Conservation (phyloP, 495 filamentous ascomycete species). For the Lentithecium fluviatile region DNA sequence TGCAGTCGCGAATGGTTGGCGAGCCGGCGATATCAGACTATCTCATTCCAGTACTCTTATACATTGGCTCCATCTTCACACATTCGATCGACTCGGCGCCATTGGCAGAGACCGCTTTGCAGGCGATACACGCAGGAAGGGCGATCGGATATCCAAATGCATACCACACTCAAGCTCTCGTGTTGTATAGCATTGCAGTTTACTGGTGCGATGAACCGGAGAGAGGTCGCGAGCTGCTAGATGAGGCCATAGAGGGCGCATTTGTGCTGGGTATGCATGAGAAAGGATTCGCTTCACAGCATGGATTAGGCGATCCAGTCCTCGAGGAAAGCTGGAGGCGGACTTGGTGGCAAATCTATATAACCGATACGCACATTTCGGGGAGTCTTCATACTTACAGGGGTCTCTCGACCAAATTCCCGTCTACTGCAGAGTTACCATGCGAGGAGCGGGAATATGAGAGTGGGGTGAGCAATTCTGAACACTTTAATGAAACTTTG, state of each 20-base stretch:
- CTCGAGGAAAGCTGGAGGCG: slow-evolving; percentile 74
- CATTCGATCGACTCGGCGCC: slow-evolving; percentile 38
- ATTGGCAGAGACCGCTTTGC: slow-evolving; percentile 11
- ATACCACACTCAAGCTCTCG: slow-evolving; percentile 63
- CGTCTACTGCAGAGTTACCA: slow-evolving; percentile 50
- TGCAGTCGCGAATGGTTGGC: neutral
- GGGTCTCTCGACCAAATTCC: slow-evolving; percentile 32
- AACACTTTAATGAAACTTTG: neutral
- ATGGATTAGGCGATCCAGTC: slow-evolving; percentile 52
- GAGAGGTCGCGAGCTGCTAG: slow-evolving; percentile 63
- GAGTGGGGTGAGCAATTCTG: slow-evolving; percentile 26
- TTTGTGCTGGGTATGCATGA: slow-evolving; percentile 73
- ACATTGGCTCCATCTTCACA: slow-evolving; percentile 63
- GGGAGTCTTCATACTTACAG: slow-evolving; percentile 41
- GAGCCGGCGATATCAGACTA: neutral
- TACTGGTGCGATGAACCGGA: slow-evolving; percentile 69
- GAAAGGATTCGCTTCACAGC: slow-evolving; percentile 48
- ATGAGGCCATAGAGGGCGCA: slow-evolving; percentile 67
- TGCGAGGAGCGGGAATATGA: slow-evolving; percentile 70
- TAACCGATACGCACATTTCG: slow-evolving; percentile 63
- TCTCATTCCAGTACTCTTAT: slow-evolving; percentile 63
- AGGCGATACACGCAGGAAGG: neutral
- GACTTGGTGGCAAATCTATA: slow-evolving; percentile 88
- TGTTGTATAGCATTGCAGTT: slow-evolving; percentile 71
- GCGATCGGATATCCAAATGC: slow-evolving; percentile 1